Percentiles rank a stretch among this genome's conserved stretches.
phyloP scores from a whole-genome alignment of 352 stramenopile species.

The Globisporangium nunn region DNA sequence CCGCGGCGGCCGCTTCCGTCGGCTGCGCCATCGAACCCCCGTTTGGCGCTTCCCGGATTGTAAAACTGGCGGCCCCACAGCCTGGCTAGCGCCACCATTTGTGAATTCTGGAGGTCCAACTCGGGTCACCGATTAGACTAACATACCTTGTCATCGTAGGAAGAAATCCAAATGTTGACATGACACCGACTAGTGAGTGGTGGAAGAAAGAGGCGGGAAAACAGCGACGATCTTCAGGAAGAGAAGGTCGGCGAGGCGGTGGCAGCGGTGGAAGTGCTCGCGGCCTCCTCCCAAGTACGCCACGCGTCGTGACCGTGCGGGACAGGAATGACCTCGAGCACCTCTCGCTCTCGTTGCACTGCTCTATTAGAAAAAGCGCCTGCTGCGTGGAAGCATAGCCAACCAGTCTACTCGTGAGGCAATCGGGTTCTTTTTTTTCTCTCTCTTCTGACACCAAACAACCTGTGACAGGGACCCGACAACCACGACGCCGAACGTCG shows the following conservation, averaged over 20 bases:
- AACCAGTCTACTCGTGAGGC: no score
- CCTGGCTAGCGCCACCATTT: neutral
- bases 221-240: neutral
- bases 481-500: no score
- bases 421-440: no score
- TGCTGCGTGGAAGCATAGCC: no score
- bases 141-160: no score
- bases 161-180: neutral
- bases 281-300: no score
- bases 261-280: neutral
- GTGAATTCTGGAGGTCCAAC: neutral
- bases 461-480: no score
- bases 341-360: no score
- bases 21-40: conserved; percentile 4
- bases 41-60: neutral
- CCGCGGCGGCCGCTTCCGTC: conserved; percentile 10
- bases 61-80: neutral
- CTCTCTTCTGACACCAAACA: no score
- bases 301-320: no score
- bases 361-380: no score
- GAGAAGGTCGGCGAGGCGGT: neutral
- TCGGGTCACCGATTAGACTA: neutral
- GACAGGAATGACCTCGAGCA: no score
- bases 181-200: conserved; percentile 2
- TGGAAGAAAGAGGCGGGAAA: conserved; percentile 13